Evolutionary conservation across 768 basidiomycete species (phyloP).

Genomic region (Phaeotremella skinneri): DNA sequence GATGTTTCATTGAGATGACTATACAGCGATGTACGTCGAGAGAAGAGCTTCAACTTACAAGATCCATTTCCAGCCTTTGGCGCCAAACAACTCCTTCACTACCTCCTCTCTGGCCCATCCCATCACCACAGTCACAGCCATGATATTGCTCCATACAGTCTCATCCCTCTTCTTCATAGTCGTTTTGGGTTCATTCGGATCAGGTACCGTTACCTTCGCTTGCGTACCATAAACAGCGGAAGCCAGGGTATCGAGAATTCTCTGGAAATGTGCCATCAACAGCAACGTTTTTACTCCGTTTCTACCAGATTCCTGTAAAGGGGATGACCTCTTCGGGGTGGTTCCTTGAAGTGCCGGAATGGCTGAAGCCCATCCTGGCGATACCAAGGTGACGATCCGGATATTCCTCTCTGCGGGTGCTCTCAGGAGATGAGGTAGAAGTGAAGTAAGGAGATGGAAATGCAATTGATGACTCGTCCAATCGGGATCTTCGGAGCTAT

Average conservation of each 20-base stretch:
- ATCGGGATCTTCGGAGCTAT: background rate
- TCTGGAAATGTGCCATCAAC: conserved; percentile 72
- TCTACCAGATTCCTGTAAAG: conserved; percentile 57
- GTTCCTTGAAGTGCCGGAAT: conserved; percentile 54
- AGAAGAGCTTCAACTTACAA: conserved; percentile 53
- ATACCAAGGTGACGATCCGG: conserved; percentile 79
- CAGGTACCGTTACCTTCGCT: conserved; percentile 18
- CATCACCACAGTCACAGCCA: conserved; percentile 45
- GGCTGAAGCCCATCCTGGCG: conserved; percentile 85
- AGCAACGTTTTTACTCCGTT: conserved; percentile 35
- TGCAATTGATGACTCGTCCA: conserved; percentile 48
- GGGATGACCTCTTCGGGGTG: conserved; percentile 62
- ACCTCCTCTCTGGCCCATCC: conserved; percentile 45
- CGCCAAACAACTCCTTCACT: conserved; percentile 28
- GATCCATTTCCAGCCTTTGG: conserved; percentile 61
- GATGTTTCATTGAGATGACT: conserved; percentile 43
- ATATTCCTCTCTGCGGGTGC: conserved; percentile 86
- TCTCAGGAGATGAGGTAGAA: conserved; percentile 75
- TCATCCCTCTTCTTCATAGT: conserved; percentile 30
- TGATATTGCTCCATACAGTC: conserved; percentile 45
- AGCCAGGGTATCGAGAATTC: conserved; percentile 77
- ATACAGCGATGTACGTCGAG: background rate
- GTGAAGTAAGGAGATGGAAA: conserved; percentile 72
- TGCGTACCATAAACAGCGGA: conserved; percentile 50
- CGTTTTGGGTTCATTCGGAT: conserved; percentile 52